These are phyloP conservation scores for Fusarium illudens DNA, from an alignment of 2,329 filamentous ascomycete genomes.

Conservation along the genomic window DNA sequence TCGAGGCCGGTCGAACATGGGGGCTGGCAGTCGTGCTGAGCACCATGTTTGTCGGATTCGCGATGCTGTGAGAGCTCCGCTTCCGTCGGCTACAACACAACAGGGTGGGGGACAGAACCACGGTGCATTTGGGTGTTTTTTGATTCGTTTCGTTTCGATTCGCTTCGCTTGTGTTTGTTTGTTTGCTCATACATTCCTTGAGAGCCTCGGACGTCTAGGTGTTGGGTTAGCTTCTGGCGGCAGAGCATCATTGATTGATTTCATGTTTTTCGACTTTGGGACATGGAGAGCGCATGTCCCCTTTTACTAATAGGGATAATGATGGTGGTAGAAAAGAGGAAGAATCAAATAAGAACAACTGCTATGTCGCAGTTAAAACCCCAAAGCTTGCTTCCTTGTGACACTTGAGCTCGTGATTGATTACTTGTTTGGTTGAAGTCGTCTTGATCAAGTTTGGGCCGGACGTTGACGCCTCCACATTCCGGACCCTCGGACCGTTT, in stretches of 20 bases:
- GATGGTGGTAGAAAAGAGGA: conserved; percentile 8
- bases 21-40: conserved; percentile 51
- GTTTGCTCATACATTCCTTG: conserved; percentile 37
- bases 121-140: conserved; percentile 1
- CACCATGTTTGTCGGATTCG: conserved; percentile 52
- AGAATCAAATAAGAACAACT: conserved; percentile 25
- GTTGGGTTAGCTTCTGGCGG: conserved; percentile 38
- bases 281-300: conserved; percentile 7
- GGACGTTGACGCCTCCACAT: conserved; percentile 24
- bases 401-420: neutral
- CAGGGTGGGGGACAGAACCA: neutral
- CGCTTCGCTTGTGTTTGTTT: conserved; percentile 22
- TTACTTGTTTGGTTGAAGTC: neutral
- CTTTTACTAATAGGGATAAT: conserved; percentile 36
- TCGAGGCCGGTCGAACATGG: conserved; percentile 49
- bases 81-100: neutral
- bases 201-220: conserved; percentile 41
- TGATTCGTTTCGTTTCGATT: conserved; percentile 31
- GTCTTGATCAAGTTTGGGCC: neutral
- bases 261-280: conserved; percentile 21
- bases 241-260: conserved; percentile 24
- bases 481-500: conserved; percentile 10
- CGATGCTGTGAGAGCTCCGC: conserved; percentile 46
- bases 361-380: conserved; percentile 21
- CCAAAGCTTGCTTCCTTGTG: neutral